Conservation (phyloP, 345 rosid species). For the Melaleuca alternifolia region DNA sequence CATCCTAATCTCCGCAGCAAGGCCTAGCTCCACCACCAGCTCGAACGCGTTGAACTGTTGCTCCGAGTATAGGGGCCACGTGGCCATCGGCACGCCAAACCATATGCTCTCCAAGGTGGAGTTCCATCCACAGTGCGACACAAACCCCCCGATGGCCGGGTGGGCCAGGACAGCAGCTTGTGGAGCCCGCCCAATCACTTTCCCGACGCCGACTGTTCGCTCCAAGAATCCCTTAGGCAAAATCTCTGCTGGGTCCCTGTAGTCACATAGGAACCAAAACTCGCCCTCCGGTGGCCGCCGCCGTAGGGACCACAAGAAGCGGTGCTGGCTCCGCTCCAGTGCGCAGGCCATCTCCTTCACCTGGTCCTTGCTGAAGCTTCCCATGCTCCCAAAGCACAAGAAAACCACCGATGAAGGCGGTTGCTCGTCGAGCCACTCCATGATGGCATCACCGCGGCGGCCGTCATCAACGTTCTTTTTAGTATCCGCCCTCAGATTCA, state of each 20-base stretch:
- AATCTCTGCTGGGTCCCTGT: conserved; percentile 5
- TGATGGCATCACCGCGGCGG: neutral
- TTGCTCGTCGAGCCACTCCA: conserved; percentile 49
- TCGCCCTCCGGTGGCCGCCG: no score
- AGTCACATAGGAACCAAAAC: neutral
- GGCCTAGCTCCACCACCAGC: conserved; percentile 27
- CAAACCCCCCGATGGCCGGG: conserved; percentile 31
- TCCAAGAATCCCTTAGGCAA: conserved; percentile 31
- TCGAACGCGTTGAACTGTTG: conserved; percentile 40
- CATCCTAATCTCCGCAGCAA: conserved; percentile 9
- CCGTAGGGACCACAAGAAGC: neutral
- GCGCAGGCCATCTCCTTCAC: conserved; percentile 5
- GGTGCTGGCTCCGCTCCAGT: conserved; percentile 7
- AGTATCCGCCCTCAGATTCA: conserved; percentile 12
- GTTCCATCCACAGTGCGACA: conserved; percentile 53
- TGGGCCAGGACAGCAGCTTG: neutral
- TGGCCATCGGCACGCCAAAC: conserved; percentile 31
- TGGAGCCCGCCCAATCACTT: conserved; percentile 37
- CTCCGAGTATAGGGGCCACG: conserved; percentile 46
- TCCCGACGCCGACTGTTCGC: conserved; percentile 19
- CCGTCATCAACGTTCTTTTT: neutral
- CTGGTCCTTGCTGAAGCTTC: conserved; percentile 31
- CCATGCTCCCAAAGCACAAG: conserved; percentile 58
- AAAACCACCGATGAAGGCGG: conserved; percentile 40
- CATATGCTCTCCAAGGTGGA: conserved; percentile 41